These are phyloP conservation scores for Ballota nigra DNA, from an alignment of 257 asterid genomes.

Conservation along the genomic window DNA sequence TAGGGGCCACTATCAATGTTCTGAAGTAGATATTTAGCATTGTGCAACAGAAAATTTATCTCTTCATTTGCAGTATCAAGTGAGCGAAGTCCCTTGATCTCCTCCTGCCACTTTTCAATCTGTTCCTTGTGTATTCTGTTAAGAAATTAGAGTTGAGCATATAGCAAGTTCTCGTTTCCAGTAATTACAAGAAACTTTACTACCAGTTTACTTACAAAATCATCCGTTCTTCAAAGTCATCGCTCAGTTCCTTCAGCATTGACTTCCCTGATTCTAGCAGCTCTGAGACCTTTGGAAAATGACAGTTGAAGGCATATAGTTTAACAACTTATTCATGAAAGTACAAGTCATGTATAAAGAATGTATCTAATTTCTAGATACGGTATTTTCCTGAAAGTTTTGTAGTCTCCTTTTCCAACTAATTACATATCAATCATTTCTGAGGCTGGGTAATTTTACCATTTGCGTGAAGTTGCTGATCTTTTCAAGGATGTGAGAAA, in stretches of 20 bases:
- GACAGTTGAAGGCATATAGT: conserved; percentile 22
- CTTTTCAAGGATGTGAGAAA: conserved; percentile 76
- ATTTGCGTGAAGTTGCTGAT: conserved; percentile 66
- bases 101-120: conserved; percentile 86
- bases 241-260: conserved; percentile 72
- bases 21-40: conserved; percentile 65
- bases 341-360: background rate
- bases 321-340: conserved; percentile 8
- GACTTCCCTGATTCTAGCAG: conserved; percentile 89
- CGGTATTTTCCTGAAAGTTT: background rate
- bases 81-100: conserved; percentile 75
- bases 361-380: conserved; percentile 6
- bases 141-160: conserved; percentile 25
- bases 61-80: conserved; percentile 81
- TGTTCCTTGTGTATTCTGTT: conserved; percentile 83
- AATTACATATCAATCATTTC: background rate
- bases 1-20: conserved; percentile 44
- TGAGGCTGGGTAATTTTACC: conserved; percentile 41
- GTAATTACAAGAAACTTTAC: conserved; percentile 3
- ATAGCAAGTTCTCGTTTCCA: conserved; percentile 13
- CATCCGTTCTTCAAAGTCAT: conserved; percentile 80
- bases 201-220: conserved; percentile 52
- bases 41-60: conserved; percentile 52
- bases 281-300: conserved; percentile 63
- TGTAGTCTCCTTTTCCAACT: background rate